These are phyloP conservation scores for Cicer bijugum DNA, from an alignment of 306 rosid genomes.

Conservation along the genomic window DNA sequence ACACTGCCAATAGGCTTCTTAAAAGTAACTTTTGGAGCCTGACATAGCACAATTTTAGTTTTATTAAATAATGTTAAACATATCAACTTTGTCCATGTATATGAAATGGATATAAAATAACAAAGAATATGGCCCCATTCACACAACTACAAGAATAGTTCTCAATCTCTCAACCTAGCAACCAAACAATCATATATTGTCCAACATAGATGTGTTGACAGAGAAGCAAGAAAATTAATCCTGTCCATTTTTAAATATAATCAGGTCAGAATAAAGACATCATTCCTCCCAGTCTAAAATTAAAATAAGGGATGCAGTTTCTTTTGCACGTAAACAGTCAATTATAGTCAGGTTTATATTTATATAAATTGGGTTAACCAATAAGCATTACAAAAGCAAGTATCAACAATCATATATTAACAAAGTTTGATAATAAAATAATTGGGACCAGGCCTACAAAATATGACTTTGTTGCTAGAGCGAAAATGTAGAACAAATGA, in stretches of 20 bases:
- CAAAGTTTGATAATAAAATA: not conserved
- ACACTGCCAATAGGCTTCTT: constrained; percentile 69
- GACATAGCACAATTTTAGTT: constrained; percentile 30
- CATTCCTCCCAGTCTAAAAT: constrained; percentile 8
- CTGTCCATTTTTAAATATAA: constrained; percentile 21
- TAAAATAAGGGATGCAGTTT: constrained; percentile 1
- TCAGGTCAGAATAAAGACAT: constrained; percentile 11
- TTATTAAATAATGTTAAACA: not conserved
- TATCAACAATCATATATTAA: constrained; percentile 24
- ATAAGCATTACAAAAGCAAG: constrained; percentile 13
- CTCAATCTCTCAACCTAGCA: constrained; percentile 11
- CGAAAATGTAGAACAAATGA: constrained; percentile 26
- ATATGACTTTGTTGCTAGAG: constrained; percentile 3
- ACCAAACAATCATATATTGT: not conserved
- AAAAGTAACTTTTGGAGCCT: constrained; percentile 62
- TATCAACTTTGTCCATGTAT: constrained; percentile 2
- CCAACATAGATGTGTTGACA: constrained; percentile 35
- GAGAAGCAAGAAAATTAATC: constrained; percentile 16
- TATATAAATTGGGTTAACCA: constrained; percentile 9
- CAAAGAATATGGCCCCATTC: not conserved
- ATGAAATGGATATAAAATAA: not conserved
- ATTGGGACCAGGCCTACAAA: not conserved
- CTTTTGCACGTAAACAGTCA: constrained; percentile 9
- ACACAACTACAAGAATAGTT: constrained; percentile 32
- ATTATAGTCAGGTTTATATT: not conserved